phyloP scores from a whole-genome alignment of 1,284 basidiomycete genomes.

The Fomes fomentarius region DNA sequence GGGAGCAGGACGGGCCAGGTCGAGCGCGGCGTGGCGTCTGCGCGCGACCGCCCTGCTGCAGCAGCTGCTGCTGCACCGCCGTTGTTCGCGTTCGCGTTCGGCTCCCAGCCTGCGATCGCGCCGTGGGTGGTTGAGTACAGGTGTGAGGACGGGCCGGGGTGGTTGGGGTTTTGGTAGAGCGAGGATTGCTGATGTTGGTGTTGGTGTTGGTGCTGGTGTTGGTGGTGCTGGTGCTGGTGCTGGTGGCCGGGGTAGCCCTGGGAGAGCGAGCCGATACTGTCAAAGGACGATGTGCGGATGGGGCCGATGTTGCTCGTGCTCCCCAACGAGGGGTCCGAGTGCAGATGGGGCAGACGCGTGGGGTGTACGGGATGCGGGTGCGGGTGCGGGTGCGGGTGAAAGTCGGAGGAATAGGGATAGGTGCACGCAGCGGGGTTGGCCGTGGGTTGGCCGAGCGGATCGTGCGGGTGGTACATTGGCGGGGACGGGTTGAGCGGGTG shows the following conservation, averaged over 20 bases:
- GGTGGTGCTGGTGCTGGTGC: conserved; percentile 8
- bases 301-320: conserved; percentile 11
- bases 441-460: conserved; percentile 4
- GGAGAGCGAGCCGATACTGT: conserved; percentile 16
- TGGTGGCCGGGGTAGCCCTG: conserved; percentile 6
- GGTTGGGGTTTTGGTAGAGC: conserved; percentile 17
- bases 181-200: too few species aligned
- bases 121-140: background rate
- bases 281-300: conserved; percentile 26
- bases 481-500: conserved; percentile 20
- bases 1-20: conserved; percentile 33
- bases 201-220: too few species aligned
- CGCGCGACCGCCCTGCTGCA: too few species aligned
- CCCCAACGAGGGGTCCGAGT: conserved; percentile 16
- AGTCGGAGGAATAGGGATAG: conserved; percentile 26
- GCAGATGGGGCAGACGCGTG: conserved; percentile 12
- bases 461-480: conserved; percentile 22
- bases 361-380: conserved; percentile 16
- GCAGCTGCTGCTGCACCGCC: conserved; percentile 10
- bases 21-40: conserved; percentile 19
- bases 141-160: background rate
- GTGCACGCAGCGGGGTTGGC: conserved; percentile 18
- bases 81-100: conserved; percentile 13
- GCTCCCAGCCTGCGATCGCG: conserved; percentile 27
- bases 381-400: too few species aligned